Evolutionary conservation across 75 land plant genomes (phyloP), one percentile per base, ranked within the genome.

Genomic region (Pinus tabuliformis): DNA sequence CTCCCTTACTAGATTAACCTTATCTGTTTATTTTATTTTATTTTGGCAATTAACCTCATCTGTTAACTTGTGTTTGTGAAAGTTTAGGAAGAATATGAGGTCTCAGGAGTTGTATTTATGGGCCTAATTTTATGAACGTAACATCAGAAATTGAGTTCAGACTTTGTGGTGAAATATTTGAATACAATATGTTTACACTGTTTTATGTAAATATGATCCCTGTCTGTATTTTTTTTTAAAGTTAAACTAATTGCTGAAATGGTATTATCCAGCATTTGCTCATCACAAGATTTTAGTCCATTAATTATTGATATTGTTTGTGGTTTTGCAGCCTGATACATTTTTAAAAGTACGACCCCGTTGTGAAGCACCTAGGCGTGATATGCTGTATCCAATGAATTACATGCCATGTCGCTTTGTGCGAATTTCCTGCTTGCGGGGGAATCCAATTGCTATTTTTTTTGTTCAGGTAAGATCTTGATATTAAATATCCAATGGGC

Each of bases 351-450:
- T 89, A 62, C 87, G 97, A 14, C 83, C 99, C 22, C 87, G 97
- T 14, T 94, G 95, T 85, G 99, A 94, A 83, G 98, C 98, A 57
- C 95, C 99, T 73, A 83, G 97, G 56, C 91, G 99, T n/a, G 99
- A 96, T 33, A 86, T 93, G 87, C 77, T 84, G 37, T 96, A 94
- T 74, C 87, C 91, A 54, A 85, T 88, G 73, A 88, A 91, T 76
- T 94, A 96, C 77, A 82, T 86, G 54, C 95, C 99, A 42, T 94
- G 95, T 77, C 94, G 94, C 30, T 96, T 86, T 84, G 89, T 96
- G 8, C 75, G 94, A 30, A 87, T 96, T 75, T 94, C 99, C 68
- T 96, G 99, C 79, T 81, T 96, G 77, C 90, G 99, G 13, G 99
- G 99, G 74, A 96, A 90, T 76, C 99, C 99, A 59, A 96, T 96